Evolutionary conservation across 352 stramenopile species (phyloP).

Genomic region (Phytophthora syringae): DNA sequence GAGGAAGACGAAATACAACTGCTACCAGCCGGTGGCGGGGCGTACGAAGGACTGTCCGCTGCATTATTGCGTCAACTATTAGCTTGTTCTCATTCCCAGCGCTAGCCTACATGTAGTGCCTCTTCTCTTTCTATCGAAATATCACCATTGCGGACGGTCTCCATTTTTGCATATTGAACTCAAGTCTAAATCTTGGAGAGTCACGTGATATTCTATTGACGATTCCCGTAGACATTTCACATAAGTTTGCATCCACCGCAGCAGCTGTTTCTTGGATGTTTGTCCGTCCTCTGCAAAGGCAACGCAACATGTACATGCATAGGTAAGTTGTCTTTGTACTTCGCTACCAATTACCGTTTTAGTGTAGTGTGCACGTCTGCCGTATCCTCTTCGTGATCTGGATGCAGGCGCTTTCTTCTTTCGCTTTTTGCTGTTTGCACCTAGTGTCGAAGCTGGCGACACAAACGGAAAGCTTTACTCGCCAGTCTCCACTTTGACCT

Average conservation of each 20-base stretch:
- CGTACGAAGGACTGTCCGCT: conserved; percentile 19
- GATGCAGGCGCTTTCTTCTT: conserved; percentile 10
- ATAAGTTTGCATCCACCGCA: conserved; percentile 18
- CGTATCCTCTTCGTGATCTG: conserved; percentile 20
- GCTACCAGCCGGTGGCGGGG: conserved; percentile 1
- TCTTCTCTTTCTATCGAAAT: conserved; percentile 6
- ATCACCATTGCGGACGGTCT: conserved; percentile 18
- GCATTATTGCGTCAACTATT: conserved; percentile 7
- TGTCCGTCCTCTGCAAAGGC: neutral
- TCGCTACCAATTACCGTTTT: no score
- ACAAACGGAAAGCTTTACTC: no score
- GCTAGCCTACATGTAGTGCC: no score
- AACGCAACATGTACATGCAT: no score
- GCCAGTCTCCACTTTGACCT: no score
- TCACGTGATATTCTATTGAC: conserved; percentile 18
- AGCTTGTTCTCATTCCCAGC: conserved; percentile 6
- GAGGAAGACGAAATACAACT: conserved; percentile 4
- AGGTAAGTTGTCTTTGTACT: no score
- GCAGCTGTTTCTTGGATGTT: neutral
- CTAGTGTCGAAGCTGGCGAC: neutral
- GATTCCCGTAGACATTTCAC: neutral
- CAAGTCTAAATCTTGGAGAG: conserved; percentile 18
- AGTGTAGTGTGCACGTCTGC: no score
- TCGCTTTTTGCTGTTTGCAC: conserved; percentile 23
- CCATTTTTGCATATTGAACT: conserved; percentile 8